Evolutionary conservation across 2,329 filamentous ascomycete species (phyloP).

Genomic region (Immersiporthe knoxdaviesiana): DNA sequence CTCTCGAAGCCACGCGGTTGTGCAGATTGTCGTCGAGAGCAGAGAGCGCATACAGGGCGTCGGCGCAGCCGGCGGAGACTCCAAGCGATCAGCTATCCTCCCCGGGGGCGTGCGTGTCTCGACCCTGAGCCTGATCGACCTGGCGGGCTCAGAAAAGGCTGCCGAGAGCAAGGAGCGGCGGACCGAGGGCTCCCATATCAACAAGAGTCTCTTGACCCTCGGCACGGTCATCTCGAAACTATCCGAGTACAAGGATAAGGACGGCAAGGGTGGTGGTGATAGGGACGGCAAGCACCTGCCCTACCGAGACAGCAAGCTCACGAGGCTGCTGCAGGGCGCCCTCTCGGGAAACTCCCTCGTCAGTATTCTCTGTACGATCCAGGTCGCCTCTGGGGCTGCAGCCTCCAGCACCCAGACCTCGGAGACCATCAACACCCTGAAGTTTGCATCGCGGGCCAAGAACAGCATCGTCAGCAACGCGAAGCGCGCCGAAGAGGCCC

Average conservation of each 20-base stretch:
- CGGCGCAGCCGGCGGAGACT: constrained; percentile 46
- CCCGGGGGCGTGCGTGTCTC: constrained; percentile 95
- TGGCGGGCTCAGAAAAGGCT: constrained; percentile 94
- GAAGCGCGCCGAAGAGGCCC: constrained; percentile 89
- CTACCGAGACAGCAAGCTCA: constrained; percentile 97
- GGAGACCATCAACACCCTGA: constrained; percentile 94
- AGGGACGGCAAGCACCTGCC: constrained; percentile 92
- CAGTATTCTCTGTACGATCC: constrained; percentile 96
- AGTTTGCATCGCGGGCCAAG: constrained; percentile 94
- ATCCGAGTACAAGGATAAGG: constrained; percentile 80
- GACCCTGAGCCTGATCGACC: constrained; percentile 91
- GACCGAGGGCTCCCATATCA: constrained; percentile 96
- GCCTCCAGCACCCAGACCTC: constrained; percentile 76
- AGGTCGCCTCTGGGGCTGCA: constrained; percentile 73
- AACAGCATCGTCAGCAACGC: constrained; percentile 98
- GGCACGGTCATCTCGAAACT: constrained; percentile 93
- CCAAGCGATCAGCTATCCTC: constrained; percentile 69
- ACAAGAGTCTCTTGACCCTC: constrained; percentile 93
- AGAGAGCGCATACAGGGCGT: constrained; percentile 76
- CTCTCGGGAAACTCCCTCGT: constrained; percentile 92
- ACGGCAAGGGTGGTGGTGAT: constrained; percentile 68
- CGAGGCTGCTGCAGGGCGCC: constrained; percentile 86
- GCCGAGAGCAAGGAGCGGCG: constrained; percentile 93
- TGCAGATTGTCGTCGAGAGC: constrained; percentile 98
- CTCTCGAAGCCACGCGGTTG: constrained; percentile 96